Percentiles rank a stretch among this genome's conserved stretches.
phyloP scores from a whole-genome alignment of 768 basidiomycete genomes.

The Rhodotorula kratochvilovae region DNA sequence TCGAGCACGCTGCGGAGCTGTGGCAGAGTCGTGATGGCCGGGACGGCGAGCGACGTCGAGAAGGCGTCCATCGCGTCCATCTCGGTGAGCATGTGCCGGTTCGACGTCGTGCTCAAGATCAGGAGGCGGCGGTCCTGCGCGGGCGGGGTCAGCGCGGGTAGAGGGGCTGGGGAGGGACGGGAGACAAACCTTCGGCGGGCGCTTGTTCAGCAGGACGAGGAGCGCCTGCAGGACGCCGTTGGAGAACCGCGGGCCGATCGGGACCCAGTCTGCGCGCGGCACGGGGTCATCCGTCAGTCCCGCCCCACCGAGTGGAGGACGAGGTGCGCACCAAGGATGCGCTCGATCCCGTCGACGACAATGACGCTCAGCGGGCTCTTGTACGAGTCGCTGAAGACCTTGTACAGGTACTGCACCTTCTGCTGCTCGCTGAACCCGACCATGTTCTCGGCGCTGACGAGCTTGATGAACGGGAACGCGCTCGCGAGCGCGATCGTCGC shows the following conservation, averaged over 20 bases:
- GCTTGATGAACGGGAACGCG: constrained; percentile 95
- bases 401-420: constrained; percentile 85
- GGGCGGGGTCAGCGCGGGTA: background rate
- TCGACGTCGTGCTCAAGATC: constrained; percentile 85
- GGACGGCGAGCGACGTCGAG: constrained; percentile 77
- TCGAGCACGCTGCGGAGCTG: constrained; percentile 71
- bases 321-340: constrained; percentile 75
- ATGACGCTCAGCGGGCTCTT: constrained; percentile 96
- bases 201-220: constrained; percentile 76
- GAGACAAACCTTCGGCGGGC: constrained; percentile 77
- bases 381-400: constrained; percentile 89
- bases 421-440: constrained; percentile 88
- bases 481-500: constrained; percentile 90
- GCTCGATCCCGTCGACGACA: constrained; percentile 90
- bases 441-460: constrained; percentile 94
- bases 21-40: constrained; percentile 67
- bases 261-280: constrained; percentile 80
- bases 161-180: background rate
- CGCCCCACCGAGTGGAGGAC: too few relatives aligned
- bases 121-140: constrained; percentile 79
- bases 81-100: constrained; percentile 76
- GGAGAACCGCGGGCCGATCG: constrained; percentile 93
- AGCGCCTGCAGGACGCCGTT: constrained; percentile 87
- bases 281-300: too few relatives aligned
- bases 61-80: constrained; percentile 85